Conservation (phyloP, 257 asterid species). For the Primulina tabacum region DNA sequence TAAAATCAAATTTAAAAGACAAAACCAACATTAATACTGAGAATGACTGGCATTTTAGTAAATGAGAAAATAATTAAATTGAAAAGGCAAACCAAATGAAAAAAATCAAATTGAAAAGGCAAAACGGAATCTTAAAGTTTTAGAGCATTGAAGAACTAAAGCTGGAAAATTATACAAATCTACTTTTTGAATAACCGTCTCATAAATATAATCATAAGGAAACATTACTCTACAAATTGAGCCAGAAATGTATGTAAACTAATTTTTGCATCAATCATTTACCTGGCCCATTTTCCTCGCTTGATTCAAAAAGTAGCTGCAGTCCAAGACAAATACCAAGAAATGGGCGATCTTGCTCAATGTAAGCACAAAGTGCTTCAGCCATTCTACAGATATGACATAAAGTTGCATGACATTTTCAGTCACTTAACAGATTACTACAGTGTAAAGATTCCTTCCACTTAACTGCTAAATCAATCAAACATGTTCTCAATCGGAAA, state of each 20-base stretch:
- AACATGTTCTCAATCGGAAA: constrained; percentile 1
- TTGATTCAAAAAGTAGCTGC: constrained; percentile 95
- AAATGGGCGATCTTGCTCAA: constrained; percentile 93
- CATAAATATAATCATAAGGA: background rate
- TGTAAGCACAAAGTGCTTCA: constrained; percentile 75
- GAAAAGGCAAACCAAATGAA: background rate
- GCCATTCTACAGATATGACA: constrained; percentile 54
- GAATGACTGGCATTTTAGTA: too few species aligned
- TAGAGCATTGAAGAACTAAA: background rate
- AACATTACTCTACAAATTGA: background rate
- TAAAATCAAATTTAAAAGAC: constrained; percentile 23
- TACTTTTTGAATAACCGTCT: background rate
- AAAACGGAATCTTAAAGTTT: background rate
- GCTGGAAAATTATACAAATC: background rate
- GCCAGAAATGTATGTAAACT: background rate
- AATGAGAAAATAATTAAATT: background rate
- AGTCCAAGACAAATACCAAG: constrained; percentile 96
- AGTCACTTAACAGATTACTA: background rate
- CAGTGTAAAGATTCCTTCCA: background rate
- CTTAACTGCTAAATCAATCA: background rate
- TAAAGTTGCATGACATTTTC: constrained; percentile 16
- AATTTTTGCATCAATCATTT: background rate
- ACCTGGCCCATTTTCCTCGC: constrained; percentile 97
- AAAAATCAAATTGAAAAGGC: too few species aligned
- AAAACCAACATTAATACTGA: background rate